Percentiles rank a stretch among this genome's conserved stretches.
These are phyloP conservation scores for Sugiyamaella smithiae DNA, from an alignment of 805 yeast species.

Conservation along the genomic window DNA sequence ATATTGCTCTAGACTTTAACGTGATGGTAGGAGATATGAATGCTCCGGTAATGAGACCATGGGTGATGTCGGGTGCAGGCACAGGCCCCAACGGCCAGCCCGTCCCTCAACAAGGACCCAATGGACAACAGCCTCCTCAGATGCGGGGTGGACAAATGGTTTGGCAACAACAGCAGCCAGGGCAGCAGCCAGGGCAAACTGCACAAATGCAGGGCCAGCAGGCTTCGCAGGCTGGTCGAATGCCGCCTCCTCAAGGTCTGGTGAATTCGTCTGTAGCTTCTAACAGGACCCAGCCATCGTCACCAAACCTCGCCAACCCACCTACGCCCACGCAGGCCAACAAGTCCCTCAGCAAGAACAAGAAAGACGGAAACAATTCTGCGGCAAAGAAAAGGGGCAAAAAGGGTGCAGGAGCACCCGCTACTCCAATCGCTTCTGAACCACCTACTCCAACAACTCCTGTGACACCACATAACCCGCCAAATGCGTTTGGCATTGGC, in stretches of 20 bases:
- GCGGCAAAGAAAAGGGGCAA: constrained; percentile 24
- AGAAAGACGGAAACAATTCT: constrained; percentile 21
- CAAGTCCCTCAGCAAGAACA: constrained; percentile 23
- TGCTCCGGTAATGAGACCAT: constrained; percentile 26
- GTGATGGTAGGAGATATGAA: constrained; percentile 30
- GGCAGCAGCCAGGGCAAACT: constrained; percentile 18
- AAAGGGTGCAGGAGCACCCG: constrained; percentile 25
- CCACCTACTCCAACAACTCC: constrained; percentile 46
- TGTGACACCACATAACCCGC: constrained; percentile 38
- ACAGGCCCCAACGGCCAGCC: constrained; percentile 14
- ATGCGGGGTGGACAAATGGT: constrained; percentile 11
- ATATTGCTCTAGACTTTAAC: constrained; percentile 29
- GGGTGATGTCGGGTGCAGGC: constrained; percentile 19
- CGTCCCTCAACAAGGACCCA: constrained; percentile 8
- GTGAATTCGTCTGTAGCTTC: constrained; percentile 17
- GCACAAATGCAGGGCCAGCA: constrained; percentile 14
- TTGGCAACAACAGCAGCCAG: constrained; percentile 21
- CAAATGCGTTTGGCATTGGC: constrained; percentile 16
- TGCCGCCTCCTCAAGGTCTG: constrained; percentile 30
- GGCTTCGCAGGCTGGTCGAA: constrained; percentile 14
- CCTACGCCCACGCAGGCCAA: constrained; percentile 26
- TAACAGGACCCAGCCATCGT: constrained; percentile 28
- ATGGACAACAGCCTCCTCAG: constrained; percentile 1
- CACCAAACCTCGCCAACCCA: constrained; percentile 24
- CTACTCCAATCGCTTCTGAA: constrained; percentile 34